Base-by-base conservation (phyloP, 768 basidiomycete species). In the Tricholoma bakamatsutake region DNA sequence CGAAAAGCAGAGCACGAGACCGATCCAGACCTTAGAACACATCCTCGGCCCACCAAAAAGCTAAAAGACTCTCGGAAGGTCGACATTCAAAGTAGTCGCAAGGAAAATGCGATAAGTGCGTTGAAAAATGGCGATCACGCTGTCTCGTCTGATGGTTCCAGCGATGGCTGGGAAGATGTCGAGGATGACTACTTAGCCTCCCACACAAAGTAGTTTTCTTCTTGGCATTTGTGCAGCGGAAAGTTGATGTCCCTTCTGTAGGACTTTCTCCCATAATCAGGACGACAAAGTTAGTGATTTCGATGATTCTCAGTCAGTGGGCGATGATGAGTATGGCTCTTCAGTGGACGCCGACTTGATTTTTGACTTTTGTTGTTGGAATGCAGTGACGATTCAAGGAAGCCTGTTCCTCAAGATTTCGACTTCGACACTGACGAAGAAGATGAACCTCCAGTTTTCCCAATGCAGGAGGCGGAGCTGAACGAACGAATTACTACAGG, bases 371-470 rank as follows among this genome's bases (percentile, higher is more conserved):
- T n/a, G 40, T 18, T n/a, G 40, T 3, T 53, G 28, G 55, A 31
- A 57, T 21, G 37, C 55, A 84, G 82, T 54, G 78, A 81, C 62
- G 79, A 83, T 55, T 67, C 76, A 51, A 67, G 84, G 17, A 70
- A 70, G 56, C 72, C 76, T 39, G 72, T n/a, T n/a, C n/a, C 74
- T 4, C 78, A 83, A 67, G 84, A 85, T 59, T 79, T 87, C 58
- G 84, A 85, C 61, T 79, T 87, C 57, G 81, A 76, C 46, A 84
- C 83, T 2, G 84, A 82, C 54, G 79, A 81, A 13, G 84, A 85
- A 17, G 69, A 71, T 40, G 67, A 71, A 3, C 78, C 79, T 1
- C 43, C 62, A 21, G 80, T 79, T 67, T 76, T 80, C 33, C 77
- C 81, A 33, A 78, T 80, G 2, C 15, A 30, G 30, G 30, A 17